A percentile compares a stretch with the other conserved stretches of the same genome.
Conservation (phyloP, 129 eudicot species). For the Mikania micrantha region DNA sequence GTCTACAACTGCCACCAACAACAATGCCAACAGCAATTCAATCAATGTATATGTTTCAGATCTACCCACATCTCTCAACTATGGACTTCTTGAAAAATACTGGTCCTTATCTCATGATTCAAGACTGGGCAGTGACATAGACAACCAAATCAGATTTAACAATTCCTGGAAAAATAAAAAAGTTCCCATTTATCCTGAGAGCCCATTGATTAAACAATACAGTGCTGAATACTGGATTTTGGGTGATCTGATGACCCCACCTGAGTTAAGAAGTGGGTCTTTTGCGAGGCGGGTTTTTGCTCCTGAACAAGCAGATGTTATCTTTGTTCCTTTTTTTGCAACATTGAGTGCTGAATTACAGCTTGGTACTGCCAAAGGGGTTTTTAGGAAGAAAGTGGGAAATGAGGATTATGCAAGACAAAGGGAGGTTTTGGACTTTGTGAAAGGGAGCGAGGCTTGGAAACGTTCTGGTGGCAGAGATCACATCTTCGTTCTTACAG, state of each 20-base stretch:
- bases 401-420: constrained; percentile 92
- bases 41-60: constrained; percentile 68
- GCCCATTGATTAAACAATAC: constrained; percentile 90
- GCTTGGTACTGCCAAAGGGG: constrained; percentile 65
- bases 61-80: constrained; percentile 88
- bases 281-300: constrained; percentile 69
- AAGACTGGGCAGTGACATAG: constrained; percentile 69
- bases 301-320: constrained; percentile 64
- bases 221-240: constrained; percentile 96
- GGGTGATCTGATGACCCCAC: constrained; percentile 75
- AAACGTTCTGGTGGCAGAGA: constrained; percentile 82
- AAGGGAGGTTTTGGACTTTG: constrained; percentile 66
- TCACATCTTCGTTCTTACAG: constrained; percentile 89
- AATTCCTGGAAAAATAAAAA: constrained; percentile 10
- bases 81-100: constrained; percentile 67
- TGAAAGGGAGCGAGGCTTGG: constrained; percentile 77
- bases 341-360: constrained; percentile 90
- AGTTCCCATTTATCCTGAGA: constrained; percentile 64
- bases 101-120: constrained; percentile 66
- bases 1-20: constrained; percentile 31
- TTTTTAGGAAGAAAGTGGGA: constrained; percentile 72
- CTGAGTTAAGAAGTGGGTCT: constrained; percentile 44
- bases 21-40: constrained; percentile 23
- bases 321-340: constrained; percentile 91
- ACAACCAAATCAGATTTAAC: constrained; percentile 57